These are phyloP conservation scores for Candida khao-thaluensis DNA, from an alignment of 805 yeast species.

Conservation along the genomic window DNA sequence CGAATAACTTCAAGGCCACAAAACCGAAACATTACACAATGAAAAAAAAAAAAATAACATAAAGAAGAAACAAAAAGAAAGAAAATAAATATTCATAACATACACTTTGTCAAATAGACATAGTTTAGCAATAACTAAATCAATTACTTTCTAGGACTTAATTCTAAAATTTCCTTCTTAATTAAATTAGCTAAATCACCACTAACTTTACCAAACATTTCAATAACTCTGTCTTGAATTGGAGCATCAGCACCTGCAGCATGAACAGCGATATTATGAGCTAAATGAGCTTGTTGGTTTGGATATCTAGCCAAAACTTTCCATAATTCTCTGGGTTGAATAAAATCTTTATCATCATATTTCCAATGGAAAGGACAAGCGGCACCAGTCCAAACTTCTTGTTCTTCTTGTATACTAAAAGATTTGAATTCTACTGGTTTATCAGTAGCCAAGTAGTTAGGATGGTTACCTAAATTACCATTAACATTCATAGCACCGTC, in stretches of 20 bases:
- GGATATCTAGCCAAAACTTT: constrained; percentile 72
- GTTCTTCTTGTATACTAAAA: constrained; percentile 56
- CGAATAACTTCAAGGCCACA: too few species aligned
- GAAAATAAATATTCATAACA: too few species aligned
- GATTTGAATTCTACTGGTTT: constrained; percentile 48
- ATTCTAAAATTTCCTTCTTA: constrained; percentile 57
- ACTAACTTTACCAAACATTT: constrained; percentile 72
- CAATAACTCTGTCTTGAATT: constrained; percentile 77
- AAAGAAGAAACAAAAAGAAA: too few species aligned
- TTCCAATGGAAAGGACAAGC: constrained; percentile 89
- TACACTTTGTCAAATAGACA: too few species aligned
- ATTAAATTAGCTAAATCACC: constrained; percentile 65
- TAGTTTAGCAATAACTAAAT: too few species aligned
- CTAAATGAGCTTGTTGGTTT: constrained; percentile 81
- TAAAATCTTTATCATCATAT: constrained; percentile 62
- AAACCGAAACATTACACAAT: too few species aligned
- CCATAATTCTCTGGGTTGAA: constrained; percentile 77
- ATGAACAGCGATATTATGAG: constrained; percentile 82
- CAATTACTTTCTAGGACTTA: constrained; percentile 47
- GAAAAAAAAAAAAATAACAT: too few species aligned
- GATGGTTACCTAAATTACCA: constrained; percentile 70
- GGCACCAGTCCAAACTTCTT: constrained; percentile 79
- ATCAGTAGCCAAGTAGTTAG: constrained; percentile 67
- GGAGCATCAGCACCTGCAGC: constrained; percentile 64
- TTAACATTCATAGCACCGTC: constrained; percentile 71